Percentiles rank a stretch among this genome's conserved stretches.
Conservation (phyloP, 177 flowering plant genomes). For the Vitis hybrid region DNA sequence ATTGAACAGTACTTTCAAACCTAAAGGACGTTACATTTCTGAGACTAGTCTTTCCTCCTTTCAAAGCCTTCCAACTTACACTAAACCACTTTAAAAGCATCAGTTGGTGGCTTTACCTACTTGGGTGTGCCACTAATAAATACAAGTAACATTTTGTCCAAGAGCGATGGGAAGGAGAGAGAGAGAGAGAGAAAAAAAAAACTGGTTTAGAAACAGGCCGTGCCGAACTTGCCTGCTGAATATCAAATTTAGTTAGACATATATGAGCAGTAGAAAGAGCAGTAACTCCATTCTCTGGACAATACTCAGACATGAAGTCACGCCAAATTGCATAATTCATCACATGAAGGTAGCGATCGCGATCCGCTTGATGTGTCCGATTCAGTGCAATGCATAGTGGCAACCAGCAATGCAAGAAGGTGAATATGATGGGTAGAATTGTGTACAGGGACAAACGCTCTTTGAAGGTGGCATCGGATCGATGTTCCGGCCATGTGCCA, state of each 20-base stretch:
- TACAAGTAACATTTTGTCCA: neutral
- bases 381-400: no score
- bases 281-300: neutral
- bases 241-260: constrained; percentile 17
- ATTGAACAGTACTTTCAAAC: no score
- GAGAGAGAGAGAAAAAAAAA: no score
- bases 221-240: constrained; percentile 10
- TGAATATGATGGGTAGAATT: no score
- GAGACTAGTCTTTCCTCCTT: neutral
- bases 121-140: constrained; percentile 6
- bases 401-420: no score
- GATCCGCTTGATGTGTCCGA: no score
- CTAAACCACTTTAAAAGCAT: neutral
- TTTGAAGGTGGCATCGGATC: no score
- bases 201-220: neutral
- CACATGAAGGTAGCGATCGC: constrained; percentile 1
- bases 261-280: constrained; percentile 2
- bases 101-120: neutral
- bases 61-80: neutral
- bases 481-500: no score
- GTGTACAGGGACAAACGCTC: no score
- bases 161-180: neutral
- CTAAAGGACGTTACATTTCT: no score
- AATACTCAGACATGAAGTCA: neutral
- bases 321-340: neutral